These are phyloP conservation scores for Amanita muscaria DNA, from an alignment of 768 basidiomycete species.

Conservation along the genomic window DNA sequence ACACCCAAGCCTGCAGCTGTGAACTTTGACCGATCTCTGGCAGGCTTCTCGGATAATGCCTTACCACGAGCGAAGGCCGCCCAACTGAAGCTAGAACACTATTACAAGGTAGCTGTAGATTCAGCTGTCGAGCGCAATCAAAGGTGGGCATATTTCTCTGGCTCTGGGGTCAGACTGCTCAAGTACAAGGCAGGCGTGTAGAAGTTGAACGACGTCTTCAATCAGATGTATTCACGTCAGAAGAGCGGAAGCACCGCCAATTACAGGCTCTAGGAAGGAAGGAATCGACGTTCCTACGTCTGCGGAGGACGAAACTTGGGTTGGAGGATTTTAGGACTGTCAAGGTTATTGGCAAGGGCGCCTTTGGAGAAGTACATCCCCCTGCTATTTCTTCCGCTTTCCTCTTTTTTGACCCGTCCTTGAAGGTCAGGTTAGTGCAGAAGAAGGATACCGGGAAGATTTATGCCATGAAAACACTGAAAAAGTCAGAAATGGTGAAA, in stretches of 20 bases:
- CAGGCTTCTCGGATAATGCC: slow-evolving; percentile 73
- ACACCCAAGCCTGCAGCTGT: slow-evolving; percentile 52
- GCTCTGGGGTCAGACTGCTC: not conserved
- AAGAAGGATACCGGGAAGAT: slow-evolving; percentile 97
- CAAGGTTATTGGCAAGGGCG: slow-evolving; percentile 98
- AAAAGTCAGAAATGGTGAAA: slow-evolving; percentile 98
- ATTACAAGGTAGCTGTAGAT: slow-evolving; percentile 95
- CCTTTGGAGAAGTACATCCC: slow-evolving; percentile 83
- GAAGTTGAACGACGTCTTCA: slow-evolving; percentile 79
- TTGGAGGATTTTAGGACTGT: slow-evolving; percentile 92
- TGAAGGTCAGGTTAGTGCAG: slow-evolving; percentile 84
- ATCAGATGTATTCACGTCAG: slow-evolving; percentile 57
- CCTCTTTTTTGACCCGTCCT: not conserved
- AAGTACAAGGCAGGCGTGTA: slow-evolving; percentile 58
- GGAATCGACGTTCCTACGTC: slow-evolving; percentile 81
- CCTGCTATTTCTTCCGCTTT: not conserved
- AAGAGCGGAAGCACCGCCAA: slow-evolving; percentile 82
- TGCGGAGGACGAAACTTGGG: slow-evolving; percentile 83
- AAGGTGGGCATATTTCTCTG: slow-evolving; percentile 40
- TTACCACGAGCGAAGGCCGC: slow-evolving; percentile 81
- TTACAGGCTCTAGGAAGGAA: slow-evolving; percentile 78
- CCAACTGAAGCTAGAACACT: slow-evolving; percentile 93
- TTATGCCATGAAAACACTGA: slow-evolving; percentile 97
- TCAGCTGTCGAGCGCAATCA: slow-evolving; percentile 90
- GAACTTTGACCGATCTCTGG: slow-evolving; percentile 78